These are phyloP conservation scores for Aspergillus japonicus DNA, from an alignment of 2,329 filamentous ascomycete genomes.

Conservation along the genomic window DNA sequence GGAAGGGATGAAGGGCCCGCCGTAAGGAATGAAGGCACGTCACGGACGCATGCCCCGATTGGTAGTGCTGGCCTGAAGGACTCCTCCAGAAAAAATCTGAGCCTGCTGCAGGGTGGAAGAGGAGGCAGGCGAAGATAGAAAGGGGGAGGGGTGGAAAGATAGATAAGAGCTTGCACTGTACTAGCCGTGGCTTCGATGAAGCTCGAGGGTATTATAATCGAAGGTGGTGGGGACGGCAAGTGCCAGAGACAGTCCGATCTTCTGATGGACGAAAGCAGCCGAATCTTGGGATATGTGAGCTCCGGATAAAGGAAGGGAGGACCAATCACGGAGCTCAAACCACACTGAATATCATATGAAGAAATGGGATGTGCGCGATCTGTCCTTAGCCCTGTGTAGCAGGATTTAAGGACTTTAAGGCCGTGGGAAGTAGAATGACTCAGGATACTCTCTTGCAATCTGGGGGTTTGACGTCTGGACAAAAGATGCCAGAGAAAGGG, in stretches of 20 bases:
- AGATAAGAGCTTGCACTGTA: background rate
- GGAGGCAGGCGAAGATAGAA: background rate
- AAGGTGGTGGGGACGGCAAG: background rate
- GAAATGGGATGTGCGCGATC: slow-evolving; percentile 16
- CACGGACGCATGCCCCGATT: slow-evolving; percentile 26
- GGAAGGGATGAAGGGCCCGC: slow-evolving; percentile 23
- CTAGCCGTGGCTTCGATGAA: background rate
- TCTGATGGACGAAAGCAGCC: slow-evolving; percentile 19
- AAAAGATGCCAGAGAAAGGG: slow-evolving; percentile 6
- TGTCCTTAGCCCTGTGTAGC: slow-evolving; percentile 18
- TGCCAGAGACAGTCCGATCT: background rate
- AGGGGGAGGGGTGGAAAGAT: background rate
- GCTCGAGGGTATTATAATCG: background rate
- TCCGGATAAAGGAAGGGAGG: slow-evolving; percentile 14
- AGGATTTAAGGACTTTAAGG: background rate
- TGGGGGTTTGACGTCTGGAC: slow-evolving; percentile 1
- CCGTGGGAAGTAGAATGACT: background rate
- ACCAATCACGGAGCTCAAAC: slow-evolving; percentile 13
- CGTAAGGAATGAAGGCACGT: slow-evolving; percentile 29
- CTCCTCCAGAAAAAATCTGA: slow-evolving; percentile 1
- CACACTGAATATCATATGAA: slow-evolving; percentile 21
- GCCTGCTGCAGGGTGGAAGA: slow-evolving; percentile 7
- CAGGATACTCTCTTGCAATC: background rate
- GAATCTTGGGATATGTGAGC: slow-evolving; percentile 10
- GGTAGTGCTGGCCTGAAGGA: slow-evolving; percentile 7